Percentiles rank a stretch among this genome's conserved stretches.
Conservation (phyloP, 768 basidiomycete genomes). For the Podaxis sp. region DNA sequence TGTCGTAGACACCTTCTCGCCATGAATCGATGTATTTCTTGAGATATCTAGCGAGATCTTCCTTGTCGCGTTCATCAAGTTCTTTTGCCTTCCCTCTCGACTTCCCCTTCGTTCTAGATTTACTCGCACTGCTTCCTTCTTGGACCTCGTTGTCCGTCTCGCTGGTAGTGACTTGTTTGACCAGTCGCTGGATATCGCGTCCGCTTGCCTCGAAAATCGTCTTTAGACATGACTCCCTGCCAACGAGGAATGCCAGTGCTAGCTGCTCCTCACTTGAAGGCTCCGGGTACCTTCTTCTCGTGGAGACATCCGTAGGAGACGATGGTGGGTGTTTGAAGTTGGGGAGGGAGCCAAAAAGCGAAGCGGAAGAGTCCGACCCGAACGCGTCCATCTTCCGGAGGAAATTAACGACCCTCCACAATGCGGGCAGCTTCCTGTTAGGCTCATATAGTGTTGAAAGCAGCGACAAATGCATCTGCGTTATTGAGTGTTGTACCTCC, state of each 20-base stretch:
- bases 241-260: constrained; percentile 82
- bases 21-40: constrained; percentile 88
- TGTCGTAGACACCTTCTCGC: constrained; percentile 91
- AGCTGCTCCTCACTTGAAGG: constrained; percentile 68
- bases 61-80: constrained; percentile 59
- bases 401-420: constrained; percentile 90
- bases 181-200: constrained; percentile 42
- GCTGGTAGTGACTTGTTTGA: constrained; percentile 18
- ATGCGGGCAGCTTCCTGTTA: constrained; percentile 77
- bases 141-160: background rate
- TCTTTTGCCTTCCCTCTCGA: constrained; percentile 24
- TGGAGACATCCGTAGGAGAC: constrained; percentile 25
- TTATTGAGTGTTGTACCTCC: constrained; percentile 67
- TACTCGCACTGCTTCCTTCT: background rate
- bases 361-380: constrained; percentile 19
- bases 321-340: constrained; percentile 22
- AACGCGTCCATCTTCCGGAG: constrained; percentile 81
- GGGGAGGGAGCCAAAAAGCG: background rate
- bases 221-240: constrained; percentile 60
- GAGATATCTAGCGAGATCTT: constrained; percentile 75
- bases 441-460: constrained; percentile 79
- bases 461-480: constrained; percentile 76
- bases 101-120: constrained; percentile 21
- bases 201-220: constrained; percentile 54
- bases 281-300: constrained; percentile 17